A percentile compares a stretch with the other conserved stretches of the same genome.
Evolutionary conservation across 176 grass and related monocot genomes (phyloP).

Genomic region (Saccharum officinarum): DNA sequence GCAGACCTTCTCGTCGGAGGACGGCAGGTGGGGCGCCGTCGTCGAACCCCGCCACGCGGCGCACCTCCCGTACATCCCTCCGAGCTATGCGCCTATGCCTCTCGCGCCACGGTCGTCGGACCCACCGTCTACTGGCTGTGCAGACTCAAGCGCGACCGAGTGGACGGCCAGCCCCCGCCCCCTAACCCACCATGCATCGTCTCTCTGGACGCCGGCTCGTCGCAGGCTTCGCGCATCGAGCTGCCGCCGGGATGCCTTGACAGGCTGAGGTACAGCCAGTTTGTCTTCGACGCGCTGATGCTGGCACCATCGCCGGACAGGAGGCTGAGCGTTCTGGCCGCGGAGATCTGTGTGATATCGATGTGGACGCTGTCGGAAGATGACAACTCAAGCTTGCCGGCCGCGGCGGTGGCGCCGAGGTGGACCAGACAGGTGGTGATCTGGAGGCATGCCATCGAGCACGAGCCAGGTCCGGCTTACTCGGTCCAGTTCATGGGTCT

Average conservation of each 20-base stretch:
- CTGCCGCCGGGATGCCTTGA: neutral
- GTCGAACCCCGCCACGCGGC: neutral
- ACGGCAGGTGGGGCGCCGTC: neutral
- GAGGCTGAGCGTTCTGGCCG: neutral
- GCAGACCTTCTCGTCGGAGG: neutral
- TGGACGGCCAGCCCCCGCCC: no score
- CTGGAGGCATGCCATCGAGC: neutral
- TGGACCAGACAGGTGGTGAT: neutral
- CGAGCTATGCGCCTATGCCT: neutral
- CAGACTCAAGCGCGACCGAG: neutral
- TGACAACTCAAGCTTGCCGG: neutral
- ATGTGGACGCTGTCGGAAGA: conserved; percentile 5
- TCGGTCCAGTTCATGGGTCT: neutral
- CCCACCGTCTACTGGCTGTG: neutral
- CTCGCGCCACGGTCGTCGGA: neutral
- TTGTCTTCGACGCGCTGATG: neutral
- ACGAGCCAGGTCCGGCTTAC: no score
- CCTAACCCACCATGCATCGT: neutral
- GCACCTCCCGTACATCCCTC: neutral
- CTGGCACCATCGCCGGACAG: neutral
- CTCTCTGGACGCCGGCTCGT: neutral
- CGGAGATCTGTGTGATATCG: neutral
- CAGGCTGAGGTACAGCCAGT: neutral
- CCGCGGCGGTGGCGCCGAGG: neutral
- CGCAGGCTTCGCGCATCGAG: neutral